Evolutionary conservation across 345 rosid genomes (phyloP).

Genomic region (sweet orange (Citrus sinensis)): DNA sequence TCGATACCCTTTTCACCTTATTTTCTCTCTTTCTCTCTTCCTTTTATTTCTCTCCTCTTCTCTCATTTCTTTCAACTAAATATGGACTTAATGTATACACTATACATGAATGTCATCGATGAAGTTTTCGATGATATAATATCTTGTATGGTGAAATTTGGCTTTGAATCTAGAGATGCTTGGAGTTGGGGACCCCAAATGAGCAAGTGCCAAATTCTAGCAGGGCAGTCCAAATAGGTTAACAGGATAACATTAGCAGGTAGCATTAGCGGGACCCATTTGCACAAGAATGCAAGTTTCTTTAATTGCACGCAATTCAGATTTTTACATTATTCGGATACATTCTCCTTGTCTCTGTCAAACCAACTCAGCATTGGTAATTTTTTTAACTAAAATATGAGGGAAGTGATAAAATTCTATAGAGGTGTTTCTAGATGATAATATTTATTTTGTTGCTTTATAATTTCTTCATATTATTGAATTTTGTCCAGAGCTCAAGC

Average conservation of each 20-base stretch:
- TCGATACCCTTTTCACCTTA: no score
- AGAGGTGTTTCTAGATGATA: neutral
- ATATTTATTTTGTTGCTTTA: neutral
- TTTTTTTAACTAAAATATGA: no score
- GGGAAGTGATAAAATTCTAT: no score
- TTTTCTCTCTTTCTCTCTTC: no score
- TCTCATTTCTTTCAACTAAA: no score
- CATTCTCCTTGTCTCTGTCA: no score
- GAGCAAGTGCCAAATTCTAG: neutral
- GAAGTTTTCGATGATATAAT: no score
- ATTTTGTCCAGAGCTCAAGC: neutral
- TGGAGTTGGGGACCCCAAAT: neutral
- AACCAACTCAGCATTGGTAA: no score
- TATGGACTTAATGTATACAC: no score
- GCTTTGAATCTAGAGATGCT: neutral
- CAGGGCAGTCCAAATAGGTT: neutral
- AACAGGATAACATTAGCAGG: neutral
- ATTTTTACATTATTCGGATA: no score
- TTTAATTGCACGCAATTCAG: no score
- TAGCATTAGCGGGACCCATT: neutral
- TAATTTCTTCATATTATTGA: neutral
- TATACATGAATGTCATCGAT: no score
- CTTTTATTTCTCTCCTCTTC: rapidly evolving
- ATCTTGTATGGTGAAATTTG: neutral
- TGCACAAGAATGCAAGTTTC: neutral